Evolutionary conservation across 2,329 filamentous ascomycete genomes (phyloP).

Genomic region (Botrytis tulipae): DNA sequence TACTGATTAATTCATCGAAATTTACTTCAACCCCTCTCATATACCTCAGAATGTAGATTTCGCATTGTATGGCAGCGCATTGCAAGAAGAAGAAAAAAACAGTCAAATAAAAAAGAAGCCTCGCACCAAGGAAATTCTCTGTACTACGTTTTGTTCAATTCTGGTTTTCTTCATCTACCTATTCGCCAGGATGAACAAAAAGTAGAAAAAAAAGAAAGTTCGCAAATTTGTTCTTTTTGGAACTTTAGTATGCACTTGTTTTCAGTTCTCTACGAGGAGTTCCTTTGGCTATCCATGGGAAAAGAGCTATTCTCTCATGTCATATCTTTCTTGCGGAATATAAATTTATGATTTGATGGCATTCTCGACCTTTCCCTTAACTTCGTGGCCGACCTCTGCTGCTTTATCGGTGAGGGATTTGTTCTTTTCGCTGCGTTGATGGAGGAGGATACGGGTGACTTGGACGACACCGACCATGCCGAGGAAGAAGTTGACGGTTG

Average conservation of each 20-base stretch:
- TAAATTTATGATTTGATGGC: conserved; percentile 40
- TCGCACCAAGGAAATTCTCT: neutral
- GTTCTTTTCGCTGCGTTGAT: conserved; percentile 59
- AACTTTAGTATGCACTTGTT: neutral
- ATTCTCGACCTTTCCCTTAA: conserved; percentile 39
- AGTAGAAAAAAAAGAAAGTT: neutral
- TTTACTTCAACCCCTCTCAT: neutral
- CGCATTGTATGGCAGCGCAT: neutral
- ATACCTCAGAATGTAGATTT: neutral
- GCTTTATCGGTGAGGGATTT: conserved; percentile 33
- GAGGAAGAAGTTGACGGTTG: conserved; percentile 97
- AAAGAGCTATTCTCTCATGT: neutral
- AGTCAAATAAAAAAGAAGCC: neutral
- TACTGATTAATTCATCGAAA: neutral
- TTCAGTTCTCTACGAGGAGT: neutral
- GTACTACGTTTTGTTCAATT: neutral
- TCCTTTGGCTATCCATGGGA: neutral
- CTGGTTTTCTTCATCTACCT: neutral
- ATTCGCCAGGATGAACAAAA: neutral
- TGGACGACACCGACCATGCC: conserved; percentile 83
- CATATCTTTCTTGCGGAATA: neutral
- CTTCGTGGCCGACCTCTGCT: conserved; percentile 21
- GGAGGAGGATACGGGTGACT: conserved; percentile 70
- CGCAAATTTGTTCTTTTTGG: neutral
- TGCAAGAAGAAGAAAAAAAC: neutral